Percentiles rank a stretch among this genome's conserved stretches.
Evolutionary conservation across 2,329 filamentous ascomycete genomes (phyloP).

Genomic region (Cryphonectria japonica): DNA sequence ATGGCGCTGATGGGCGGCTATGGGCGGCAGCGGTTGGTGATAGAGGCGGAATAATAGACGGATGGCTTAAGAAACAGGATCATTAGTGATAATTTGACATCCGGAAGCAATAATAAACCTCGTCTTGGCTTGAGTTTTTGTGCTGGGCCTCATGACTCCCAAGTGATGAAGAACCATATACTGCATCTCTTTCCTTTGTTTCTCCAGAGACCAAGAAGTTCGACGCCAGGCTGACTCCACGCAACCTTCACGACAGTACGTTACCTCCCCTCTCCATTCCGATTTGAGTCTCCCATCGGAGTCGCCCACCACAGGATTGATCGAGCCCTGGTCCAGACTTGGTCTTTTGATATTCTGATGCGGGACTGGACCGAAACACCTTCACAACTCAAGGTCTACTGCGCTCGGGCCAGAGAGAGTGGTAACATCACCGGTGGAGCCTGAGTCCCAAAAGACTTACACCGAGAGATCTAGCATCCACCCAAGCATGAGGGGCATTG

Average conservation of each 20-base stretch:
- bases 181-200: background rate
- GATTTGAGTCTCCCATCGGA: background rate
- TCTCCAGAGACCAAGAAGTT: background rate
- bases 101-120: background rate
- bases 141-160: background rate
- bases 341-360: background rate
- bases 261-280: background rate
- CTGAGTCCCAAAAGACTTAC: background rate
- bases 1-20: slow-evolving; percentile 55
- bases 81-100: too few relatives aligned
- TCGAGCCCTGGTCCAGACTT: background rate
- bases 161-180: background rate
- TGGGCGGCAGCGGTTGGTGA: background rate
- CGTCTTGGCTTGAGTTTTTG: background rate
- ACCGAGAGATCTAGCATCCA: background rate
- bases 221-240: background rate
- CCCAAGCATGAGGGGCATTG: background rate
- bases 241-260: background rate
- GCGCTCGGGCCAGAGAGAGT: too few relatives aligned
- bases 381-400: too few relatives aligned
- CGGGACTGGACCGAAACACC: background rate
- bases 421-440: background rate
- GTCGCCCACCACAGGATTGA: background rate
- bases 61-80: too few relatives aligned
- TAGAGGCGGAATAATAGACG: background rate